A percentile compares a stretch with the other conserved stretches of the same genome.
phyloP scores from a whole-genome alignment of 2,329 filamentous ascomycete genomes.

The Fusarium papillatum region DNA sequence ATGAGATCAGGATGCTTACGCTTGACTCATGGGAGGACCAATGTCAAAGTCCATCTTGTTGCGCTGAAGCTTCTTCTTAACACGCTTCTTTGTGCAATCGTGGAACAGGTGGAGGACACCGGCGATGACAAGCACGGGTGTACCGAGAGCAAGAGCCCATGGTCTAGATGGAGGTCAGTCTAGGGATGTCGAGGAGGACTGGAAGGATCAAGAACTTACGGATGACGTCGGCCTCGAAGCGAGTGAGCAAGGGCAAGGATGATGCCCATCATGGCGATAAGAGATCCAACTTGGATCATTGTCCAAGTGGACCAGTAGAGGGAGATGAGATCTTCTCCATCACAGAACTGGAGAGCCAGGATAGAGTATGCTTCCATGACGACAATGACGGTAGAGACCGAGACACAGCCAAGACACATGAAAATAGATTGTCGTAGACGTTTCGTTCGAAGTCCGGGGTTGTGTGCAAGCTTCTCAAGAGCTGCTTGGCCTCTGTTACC shows the following conservation, averaged over 20 bases:
- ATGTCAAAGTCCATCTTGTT: constrained; percentile 40
- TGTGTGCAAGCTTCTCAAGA: constrained; percentile 52
- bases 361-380: constrained; percentile 69
- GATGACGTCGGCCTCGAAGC: constrained; percentile 63
- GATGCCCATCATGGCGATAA: constrained; percentile 71
- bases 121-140: constrained; percentile 71
- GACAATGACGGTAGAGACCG: constrained; percentile 58
- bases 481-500: constrained; percentile 49
- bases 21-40: constrained; percentile 58
- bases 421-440: constrained; percentile 58
- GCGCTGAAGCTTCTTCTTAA: constrained; percentile 48
- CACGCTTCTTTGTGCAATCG: constrained; percentile 51
- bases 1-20: constrained; percentile 47
- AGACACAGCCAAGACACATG: constrained; percentile 59
- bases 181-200: not conserved
- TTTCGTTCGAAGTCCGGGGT: constrained; percentile 48
- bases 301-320: constrained; percentile 74
- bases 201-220: constrained; percentile 52
- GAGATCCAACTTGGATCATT: constrained; percentile 69
- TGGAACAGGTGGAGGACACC: constrained; percentile 65
- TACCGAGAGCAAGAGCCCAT: constrained; percentile 72
- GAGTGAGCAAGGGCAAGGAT: constrained; percentile 66
- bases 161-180: constrained; percentile 50
- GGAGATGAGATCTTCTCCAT: constrained; percentile 71
- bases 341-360: constrained; percentile 69